Evolutionary conservation across 257 asterid species (phyloP), one percentile per base, ranked within the genome.

Genomic region (Mitragyna speciosa): DNA sequence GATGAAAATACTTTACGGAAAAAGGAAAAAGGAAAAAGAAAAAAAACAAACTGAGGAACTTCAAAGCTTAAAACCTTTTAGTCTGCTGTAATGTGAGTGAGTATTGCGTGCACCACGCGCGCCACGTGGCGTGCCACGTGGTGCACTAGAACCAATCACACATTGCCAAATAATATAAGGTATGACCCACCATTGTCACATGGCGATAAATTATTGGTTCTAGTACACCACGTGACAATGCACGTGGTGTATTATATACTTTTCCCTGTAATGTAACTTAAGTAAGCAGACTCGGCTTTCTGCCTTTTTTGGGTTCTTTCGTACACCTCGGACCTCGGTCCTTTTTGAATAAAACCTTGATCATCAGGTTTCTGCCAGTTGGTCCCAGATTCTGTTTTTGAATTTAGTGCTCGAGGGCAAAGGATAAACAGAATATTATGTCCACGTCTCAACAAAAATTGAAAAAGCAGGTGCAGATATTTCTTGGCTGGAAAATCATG

Each of bases 341-440:
- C 12, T 54, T 78, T 36, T 30, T 39, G 15, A 36, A 56, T 68
- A 30, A 20, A 36, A n/a, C 76, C 51, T 36, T 54, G 48, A 70
- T 78, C 76, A 73, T 73, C 75, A 54, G 5, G 4, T 17, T 64
- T 6, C 79, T 4, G 70, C 73, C 9, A 24, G 70, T 65, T 73
- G 79, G 79, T 73, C 75, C 83, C 83, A 64, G 79, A 73, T 80
- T 80, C 79, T 73, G 1, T 47, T 33, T 63, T 43, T 15, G 64
- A 5, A 75, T 17, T 43, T 47, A 45, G 41, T 20, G 54, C 63
- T 39, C 52, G 39, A 17, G 17, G 11, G 64, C 56, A 74, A 52
- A 64, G 73, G 73, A 45, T 64, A 73, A 33, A 39, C 48, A 74
- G 68, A 80, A 65, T 79, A 58, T 30, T 31, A 79, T 31, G 43